A percentile compares a stretch with the other conserved stretches of the same genome.
phyloP scores from a whole-genome alignment of 2,329 filamentous ascomycete genomes.

The Diaporthe capsici region DNA sequence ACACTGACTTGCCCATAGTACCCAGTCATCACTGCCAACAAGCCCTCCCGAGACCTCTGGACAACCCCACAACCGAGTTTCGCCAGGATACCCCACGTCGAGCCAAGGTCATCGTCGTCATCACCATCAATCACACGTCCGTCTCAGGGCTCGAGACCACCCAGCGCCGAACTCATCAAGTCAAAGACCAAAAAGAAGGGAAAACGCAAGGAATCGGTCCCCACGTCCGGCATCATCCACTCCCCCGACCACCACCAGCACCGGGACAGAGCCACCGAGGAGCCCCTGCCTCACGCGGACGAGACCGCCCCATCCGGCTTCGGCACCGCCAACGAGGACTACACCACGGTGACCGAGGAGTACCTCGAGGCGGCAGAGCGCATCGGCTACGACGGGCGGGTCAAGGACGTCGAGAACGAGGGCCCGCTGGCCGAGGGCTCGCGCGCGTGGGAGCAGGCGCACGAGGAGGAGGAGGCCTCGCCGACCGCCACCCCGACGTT shows the following conservation, averaged over 20 bases:
- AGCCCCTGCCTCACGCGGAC: constrained; percentile 46
- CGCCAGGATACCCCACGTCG: constrained; percentile 58
- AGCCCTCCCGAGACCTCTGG: constrained; percentile 80
- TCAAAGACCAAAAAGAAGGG: constrained; percentile 50
- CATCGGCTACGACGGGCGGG: constrained; percentile 40
- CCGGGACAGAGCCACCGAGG: constrained; percentile 26
- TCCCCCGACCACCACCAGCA: constrained; percentile 38
- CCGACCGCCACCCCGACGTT: constrained; percentile 40
- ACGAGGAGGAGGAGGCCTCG: constrained; percentile 33
- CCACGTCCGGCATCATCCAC: constrained; percentile 34
- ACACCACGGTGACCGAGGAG: constrained; percentile 41
- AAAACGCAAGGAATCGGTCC: constrained; percentile 48
- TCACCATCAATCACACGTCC: constrained; percentile 28
- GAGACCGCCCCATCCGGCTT: constrained; percentile 47
- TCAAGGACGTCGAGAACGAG: constrained; percentile 41
- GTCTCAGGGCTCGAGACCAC: constrained; percentile 35
- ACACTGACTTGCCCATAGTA: constrained; percentile 69
- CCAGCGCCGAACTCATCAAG: constrained; percentile 47
- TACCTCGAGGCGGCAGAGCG: constrained; percentile 46
- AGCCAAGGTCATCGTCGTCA: constrained; percentile 48
- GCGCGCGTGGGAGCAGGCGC: constrained; percentile 38
- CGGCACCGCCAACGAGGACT: constrained; percentile 42
- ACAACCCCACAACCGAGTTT: constrained; percentile 40
- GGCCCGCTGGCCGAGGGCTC: constrained; percentile 41
- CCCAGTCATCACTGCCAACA: constrained; percentile 87